phyloP scores from a whole-genome alignment of 208 protist genomes.

The Crithidia sp. region DNA sequence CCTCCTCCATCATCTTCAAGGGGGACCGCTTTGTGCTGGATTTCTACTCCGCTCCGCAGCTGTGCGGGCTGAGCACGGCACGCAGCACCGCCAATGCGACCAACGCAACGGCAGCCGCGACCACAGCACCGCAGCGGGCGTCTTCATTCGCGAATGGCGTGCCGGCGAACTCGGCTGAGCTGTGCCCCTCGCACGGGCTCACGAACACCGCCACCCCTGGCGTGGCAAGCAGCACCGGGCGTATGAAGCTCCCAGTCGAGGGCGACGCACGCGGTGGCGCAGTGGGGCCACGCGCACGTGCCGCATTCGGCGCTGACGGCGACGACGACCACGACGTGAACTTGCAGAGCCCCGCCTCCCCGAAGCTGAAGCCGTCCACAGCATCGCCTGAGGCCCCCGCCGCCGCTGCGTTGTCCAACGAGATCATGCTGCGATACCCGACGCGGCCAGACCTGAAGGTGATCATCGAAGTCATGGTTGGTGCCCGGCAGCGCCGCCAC shows the following conservation, averaged over 20 bases:
- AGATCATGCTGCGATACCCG: slow-evolving; percentile 59
- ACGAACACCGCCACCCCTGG: neutral
- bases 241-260: slow-evolving; percentile 17
- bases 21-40: slow-evolving; percentile 56
- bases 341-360: slow-evolving; percentile 10
- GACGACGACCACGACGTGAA: slow-evolving; percentile 30
- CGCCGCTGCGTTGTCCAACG: slow-evolving; percentile 22
- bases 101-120: neutral
- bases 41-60: slow-evolving; percentile 38
- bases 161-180: slow-evolving; percentile 10
- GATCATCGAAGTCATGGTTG: slow-evolving; percentile 63
- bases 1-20: slow-evolving; percentile 52
- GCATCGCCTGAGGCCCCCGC: neutral
- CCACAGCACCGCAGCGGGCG: slow-evolving; percentile 14
- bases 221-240: slow-evolving; percentile 26
- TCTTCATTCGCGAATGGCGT: slow-evolving; percentile 22
- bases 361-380: slow-evolving; percentile 4
- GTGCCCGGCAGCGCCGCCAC: slow-evolving; percentile 51
- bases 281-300: too few relatives aligned
- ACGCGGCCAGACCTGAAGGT: slow-evolving; percentile 56
- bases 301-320: slow-evolving; percentile 5
- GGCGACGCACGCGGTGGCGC: neutral
- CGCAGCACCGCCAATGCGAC: neutral
- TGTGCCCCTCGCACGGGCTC: neutral
- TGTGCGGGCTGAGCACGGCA: slow-evolving; percentile 1